Evolutionary conservation across 176 grass and related monocot genomes (phyloP).

Genomic region (Rhipidocladum racemiflorum): DNA sequence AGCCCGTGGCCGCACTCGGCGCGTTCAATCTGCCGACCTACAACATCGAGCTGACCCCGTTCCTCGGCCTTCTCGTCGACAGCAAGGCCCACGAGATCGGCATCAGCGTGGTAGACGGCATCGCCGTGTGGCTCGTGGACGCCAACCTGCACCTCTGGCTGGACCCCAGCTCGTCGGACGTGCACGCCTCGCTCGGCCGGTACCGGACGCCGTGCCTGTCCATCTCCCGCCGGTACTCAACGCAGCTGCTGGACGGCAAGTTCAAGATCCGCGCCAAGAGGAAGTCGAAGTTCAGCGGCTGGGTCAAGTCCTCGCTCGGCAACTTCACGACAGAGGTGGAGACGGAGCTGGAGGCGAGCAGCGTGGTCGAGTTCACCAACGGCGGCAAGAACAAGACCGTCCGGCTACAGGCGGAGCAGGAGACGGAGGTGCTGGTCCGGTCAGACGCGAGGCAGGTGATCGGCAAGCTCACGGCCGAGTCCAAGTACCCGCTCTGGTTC

Average conservation of each 20-base stretch:
- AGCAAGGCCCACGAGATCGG: constrained; percentile 52
- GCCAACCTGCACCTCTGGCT: constrained; percentile 92
- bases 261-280: constrained; percentile 58
- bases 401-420: constrained; percentile 48
- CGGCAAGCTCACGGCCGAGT: constrained; percentile 35
- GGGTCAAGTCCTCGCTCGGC: constrained; percentile 76
- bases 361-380: constrained; percentile 51
- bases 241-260: constrained; percentile 37
- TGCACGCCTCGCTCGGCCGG: constrained; percentile 37
- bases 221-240: constrained; percentile 49
- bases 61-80: constrained; percentile 72
- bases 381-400: constrained; percentile 60
- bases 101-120: constrained; percentile 64
- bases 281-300: constrained; percentile 50
- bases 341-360: constrained; percentile 48
- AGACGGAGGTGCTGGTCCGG: constrained; percentile 33
- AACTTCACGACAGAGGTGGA: constrained; percentile 83
- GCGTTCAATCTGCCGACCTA: constrained; percentile 85
- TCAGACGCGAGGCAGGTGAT: constrained; percentile 30
- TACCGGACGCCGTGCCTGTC: constrained; percentile 48
- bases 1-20: constrained; percentile 73
- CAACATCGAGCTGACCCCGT: constrained; percentile 79
- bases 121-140: constrained; percentile 80
- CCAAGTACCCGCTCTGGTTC: constrained; percentile 58
- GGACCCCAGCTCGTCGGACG: constrained; percentile 43